Evolutionary conservation across 73 alveolate species (phyloP).

Genomic region (Tetrahymena thermophila): DNA sequence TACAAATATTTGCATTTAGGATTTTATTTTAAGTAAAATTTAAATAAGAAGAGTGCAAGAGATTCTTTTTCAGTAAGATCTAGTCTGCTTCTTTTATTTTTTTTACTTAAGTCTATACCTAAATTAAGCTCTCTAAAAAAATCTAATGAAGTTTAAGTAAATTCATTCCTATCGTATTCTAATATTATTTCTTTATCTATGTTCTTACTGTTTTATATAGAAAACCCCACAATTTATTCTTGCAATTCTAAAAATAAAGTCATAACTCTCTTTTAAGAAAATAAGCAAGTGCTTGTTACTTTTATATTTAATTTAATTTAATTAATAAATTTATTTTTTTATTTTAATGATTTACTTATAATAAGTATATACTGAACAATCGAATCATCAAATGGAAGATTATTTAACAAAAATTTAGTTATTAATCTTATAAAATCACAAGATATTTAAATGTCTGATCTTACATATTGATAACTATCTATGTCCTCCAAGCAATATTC

Average conservation of each 20-base stretch:
- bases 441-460: not conserved
- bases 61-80: not conserved
- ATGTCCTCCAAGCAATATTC: not conserved
- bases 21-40: not conserved
- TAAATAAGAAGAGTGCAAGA: not conserved
- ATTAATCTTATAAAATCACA: not conserved
- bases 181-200: not conserved
- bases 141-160: not conserved
- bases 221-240: not conserved
- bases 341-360: not conserved
- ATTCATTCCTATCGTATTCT: not conserved
- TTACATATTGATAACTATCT: not conserved
- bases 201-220: not conserved
- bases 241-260: not conserved
- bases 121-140: not conserved
- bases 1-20: not conserved
- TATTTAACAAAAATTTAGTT: not conserved
- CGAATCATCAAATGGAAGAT: not conserved
- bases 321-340: not conserved
- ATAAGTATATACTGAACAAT: not conserved
- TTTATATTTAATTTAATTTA: not conserved
- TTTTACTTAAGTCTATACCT: not conserved
- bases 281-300: not conserved
- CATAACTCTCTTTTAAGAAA: not conserved
- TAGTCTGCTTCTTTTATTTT: not conserved